Base-by-base conservation (phyloP, 2,329 filamentous ascomycete genomes). In the Calonectria pauciramosa region DNA sequence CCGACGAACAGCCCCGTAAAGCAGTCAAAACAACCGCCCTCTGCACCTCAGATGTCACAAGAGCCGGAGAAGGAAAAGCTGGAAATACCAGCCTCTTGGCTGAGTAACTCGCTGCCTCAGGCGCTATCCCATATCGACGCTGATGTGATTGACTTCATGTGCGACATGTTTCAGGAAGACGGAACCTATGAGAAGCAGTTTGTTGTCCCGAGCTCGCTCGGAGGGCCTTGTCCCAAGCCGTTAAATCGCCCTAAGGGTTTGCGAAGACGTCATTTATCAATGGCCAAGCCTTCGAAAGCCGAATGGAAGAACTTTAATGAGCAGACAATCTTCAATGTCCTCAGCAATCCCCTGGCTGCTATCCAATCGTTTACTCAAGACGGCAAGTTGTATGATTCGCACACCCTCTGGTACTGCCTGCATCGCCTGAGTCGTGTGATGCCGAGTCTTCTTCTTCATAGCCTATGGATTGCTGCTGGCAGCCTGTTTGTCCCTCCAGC, bases 401-500 rank as follows among this genome's bases (percentile, higher is more conserved):
- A 91, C 67, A 90, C 89, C 18, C 84, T 92, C 1, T 93, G 90
- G 91, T 93, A 92, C 80, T 91, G 89, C 79, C 91, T 92, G 87
- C 83, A 92, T 70, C 89, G 90, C 71, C 84, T 93, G 82, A 91
- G 89, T 7, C 87, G 90, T 64, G 87, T 89, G 52, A 88, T 89
- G 20, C 90, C 91, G 6, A 90, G 86, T 60, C 81, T 93, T 26
- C 91, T 93, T 2, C 89, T 93, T 67, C 90, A 93, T 80, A 92
- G 91, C 78, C 85, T 94, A 7, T 94, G 93, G 93, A 86, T 91
- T 76, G 90, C 91, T 8, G 87, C 91, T 1, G 89, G 88, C 10
- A 87, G 87, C 60, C 84, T 94, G 6, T 94, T 93, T 77, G 84
- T 87, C n/a, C 88, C 90, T 2, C 90, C 91, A 1, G 85, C 86